Evolutionary conservation across 2,329 filamentous ascomycete genomes (phyloP), one percentile per base, ranked within the genome.

Genomic region (Clonostachys chloroleuca): DNA sequence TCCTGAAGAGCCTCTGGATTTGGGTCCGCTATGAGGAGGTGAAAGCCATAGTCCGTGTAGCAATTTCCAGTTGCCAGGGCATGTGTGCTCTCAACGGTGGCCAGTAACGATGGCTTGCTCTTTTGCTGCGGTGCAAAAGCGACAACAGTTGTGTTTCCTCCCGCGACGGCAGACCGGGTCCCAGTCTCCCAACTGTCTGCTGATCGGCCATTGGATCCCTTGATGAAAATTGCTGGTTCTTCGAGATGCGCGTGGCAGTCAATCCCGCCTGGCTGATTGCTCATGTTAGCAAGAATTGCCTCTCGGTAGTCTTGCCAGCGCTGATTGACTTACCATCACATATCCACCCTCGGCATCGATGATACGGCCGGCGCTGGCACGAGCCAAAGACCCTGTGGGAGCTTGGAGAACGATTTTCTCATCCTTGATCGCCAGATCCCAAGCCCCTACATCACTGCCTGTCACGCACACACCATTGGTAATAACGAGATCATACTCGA

Each of bases 31-130:
- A 78, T 62, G 34, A 78, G 69, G 47, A 77, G 60, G 53, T 82
- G 78, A 51, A 80, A 76, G 3, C 74, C 72, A 56, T 83, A 83
- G 59, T 83, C 79, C 52, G 74, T 74, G 56, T 78, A 81, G 47
- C 66, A 69, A 40, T 74, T 70, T 13, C 62, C 66, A 2, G 49
- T 52, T 0, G 78, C 70, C 16, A 68, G 64, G 5, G 56, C 56
- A 47, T 79, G 72, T 44, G 78, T 75, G n/a, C 69, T 65, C 42
- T 68, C 59, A 3, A 82, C 56, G 0, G 72, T 71, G 2, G 67
- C 61, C 17, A 74, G 59, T 3, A 81, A 59, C 2, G 68, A 73
- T 7, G 65, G 60, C 14, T 76, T 65, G 2, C 60, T 53, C n/a
- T 72, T 72, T 37, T 67, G 62, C 56, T 82, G 78, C 5, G 73